A percentile compares a stretch with the other conserved stretches of the same genome.
Evolutionary conservation across 1,284 basidiomycete genomes (phyloP).

Genomic region (Trametes sp.): DNA sequence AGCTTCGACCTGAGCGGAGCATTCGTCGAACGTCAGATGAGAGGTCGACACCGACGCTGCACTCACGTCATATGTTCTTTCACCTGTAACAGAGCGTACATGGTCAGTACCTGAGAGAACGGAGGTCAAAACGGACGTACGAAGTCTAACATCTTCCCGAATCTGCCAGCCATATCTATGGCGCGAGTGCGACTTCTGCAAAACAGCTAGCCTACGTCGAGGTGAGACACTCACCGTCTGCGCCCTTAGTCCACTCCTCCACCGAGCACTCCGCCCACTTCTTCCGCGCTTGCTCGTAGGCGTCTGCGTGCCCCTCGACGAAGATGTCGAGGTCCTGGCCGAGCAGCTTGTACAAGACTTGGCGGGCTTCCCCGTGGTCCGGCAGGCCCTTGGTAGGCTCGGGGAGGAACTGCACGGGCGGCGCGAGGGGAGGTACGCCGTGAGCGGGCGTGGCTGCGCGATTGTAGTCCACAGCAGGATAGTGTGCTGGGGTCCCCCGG

Average conservation of each 20-base stretch:
- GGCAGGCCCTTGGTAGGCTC: background rate
- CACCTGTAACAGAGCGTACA: constrained; percentile 29
- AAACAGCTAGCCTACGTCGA: background rate
- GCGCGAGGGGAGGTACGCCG: background rate
- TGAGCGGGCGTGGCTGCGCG: constrained; percentile 8
- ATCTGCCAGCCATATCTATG: constrained; percentile 35
- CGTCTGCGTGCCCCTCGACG: constrained; percentile 34
- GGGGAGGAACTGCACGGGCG: background rate
- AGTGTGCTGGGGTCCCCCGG: constrained; percentile 17
- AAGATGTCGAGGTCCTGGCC: constrained; percentile 39
- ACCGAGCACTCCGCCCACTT: constrained; percentile 41
- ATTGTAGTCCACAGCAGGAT: constrained; percentile 2
- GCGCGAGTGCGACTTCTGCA: background rate
- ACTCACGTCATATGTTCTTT: constrained; percentile 43
- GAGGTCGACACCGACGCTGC: background rate
- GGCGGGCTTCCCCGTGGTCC: constrained; percentile 10
- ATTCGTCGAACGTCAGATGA: background rate
- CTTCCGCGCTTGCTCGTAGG: constrained; percentile 40
- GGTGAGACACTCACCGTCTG: constrained; percentile 35
- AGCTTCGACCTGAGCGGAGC: constrained; percentile 36
- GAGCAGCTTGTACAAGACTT: constrained; percentile 35
- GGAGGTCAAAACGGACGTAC: constrained; percentile 32
- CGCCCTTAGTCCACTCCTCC: constrained; percentile 44
- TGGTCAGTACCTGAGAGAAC: background rate
- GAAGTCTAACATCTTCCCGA: constrained; percentile 38